Evolutionary conservation across 495 filamentous ascomycete species (phyloP).

Genomic region (Hyaloscypha hepaticicola): DNA sequence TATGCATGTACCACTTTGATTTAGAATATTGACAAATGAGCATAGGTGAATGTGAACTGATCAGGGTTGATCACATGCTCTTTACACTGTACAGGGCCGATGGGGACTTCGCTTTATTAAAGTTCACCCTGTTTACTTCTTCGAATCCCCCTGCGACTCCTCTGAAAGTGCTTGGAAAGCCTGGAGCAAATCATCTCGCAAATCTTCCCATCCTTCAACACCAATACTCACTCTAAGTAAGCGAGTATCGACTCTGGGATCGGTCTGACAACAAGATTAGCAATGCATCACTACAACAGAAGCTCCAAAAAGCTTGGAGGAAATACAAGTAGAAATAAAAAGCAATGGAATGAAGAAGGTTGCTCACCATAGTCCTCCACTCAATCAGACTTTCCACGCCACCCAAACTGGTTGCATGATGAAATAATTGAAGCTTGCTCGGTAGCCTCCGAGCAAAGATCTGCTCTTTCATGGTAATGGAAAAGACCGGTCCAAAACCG

Average conservation of each 20-base stretch:
- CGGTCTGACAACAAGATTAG: conserved; percentile 40
- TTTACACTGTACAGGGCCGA: no score
- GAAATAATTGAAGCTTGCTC: conserved; percentile 76
- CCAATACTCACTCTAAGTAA: conserved; percentile 84
- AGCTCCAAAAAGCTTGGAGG: no score
- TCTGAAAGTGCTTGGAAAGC: conserved; percentile 59
- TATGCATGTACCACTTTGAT: no score
- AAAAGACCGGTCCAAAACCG: conserved; percentile 88
- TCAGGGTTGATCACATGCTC: no score
- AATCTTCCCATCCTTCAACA: conserved; percentile 83
- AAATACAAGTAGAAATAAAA: background rate
- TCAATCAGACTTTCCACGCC: conserved; percentile 94
- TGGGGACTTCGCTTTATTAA: background rate
- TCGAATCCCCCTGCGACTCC: background rate
- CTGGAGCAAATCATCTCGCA: conserved; percentile 69
- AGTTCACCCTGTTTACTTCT: background rate
- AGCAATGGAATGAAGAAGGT: background rate
- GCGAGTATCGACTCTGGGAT: conserved; percentile 66
- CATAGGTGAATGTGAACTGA: no score
- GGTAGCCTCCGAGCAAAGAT: conserved; percentile 66
- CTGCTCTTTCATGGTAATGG: conserved; percentile 61
- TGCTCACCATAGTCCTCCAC: conserved; percentile 72
- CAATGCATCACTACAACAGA: no score
- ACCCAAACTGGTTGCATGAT: conserved; percentile 91
- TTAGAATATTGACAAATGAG: no score